Evolutionary conservation across 1,139 yeast genomes (phyloP), one percentile per base, ranked within the genome.

Genomic region (Blastobotrys arbuscula): DNA sequence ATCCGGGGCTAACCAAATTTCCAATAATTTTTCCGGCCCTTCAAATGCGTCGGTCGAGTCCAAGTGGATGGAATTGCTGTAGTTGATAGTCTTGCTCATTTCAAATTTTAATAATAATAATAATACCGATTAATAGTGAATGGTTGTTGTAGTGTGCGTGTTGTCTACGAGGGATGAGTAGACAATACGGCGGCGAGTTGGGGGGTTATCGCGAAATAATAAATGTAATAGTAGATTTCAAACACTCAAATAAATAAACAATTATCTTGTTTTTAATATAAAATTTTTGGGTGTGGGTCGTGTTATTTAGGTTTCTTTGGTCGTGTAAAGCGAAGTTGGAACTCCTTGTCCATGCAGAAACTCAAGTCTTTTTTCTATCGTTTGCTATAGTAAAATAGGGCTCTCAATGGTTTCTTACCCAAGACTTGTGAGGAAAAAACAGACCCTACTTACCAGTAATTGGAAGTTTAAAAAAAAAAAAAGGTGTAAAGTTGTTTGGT

Each of bases 21-120:
- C 97, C 45, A 92, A 73, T 51, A 92, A 74, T 69, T 92, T 92
- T 68, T 92, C 98, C 19, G 98, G 97, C 12, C 98, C 98, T 71
- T 90, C 97, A 65, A 90, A 90, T 2, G 97, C 96, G 63, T 80
- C 83, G 18, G 95, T 76, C 30, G 96, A 88, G 68, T 90, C 97
- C 56, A 89, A 71, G 56, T 78, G 76, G 45, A 82, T 82, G n/a
- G 95, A 82, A 47, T 86, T 71, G 55, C 82, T 85, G 67, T 83
- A 88, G 66, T 88, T 88, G 60, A 84, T 79, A 61, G 74, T 85
- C 47, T 59, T 61, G 42, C 58, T 41, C 28, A 23, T 23, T 39
- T 39, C 16, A 24, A 5, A 6, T 24, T 3, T 4, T 24, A 9
- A 9, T 15, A 36, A 12, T 18, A 36, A 26, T 26, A 15, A 12